A percentile compares a stretch with the other conserved stretches of the same genome.
These are phyloP conservation scores for Nicotiana noctiflora DNA, from an alignment of 257 asterid genomes.

Conservation along the genomic window DNA sequence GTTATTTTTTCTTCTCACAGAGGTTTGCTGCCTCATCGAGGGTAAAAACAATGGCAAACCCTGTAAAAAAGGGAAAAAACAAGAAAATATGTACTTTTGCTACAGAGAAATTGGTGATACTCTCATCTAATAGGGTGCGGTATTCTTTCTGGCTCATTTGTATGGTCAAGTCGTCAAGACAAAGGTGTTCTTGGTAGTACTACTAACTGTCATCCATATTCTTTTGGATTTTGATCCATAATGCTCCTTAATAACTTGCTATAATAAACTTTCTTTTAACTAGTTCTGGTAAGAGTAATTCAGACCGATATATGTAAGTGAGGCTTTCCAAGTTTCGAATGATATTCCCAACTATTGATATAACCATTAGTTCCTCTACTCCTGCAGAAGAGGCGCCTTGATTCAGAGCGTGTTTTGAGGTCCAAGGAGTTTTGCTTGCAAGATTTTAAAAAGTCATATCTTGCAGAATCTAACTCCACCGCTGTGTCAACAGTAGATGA, in stretches of 20 bases:
- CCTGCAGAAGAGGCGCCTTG: conserved; percentile 46
- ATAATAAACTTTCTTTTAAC: background rate
- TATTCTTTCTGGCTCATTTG: background rate
- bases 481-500: conserved; percentile 59
- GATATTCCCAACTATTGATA: background rate
- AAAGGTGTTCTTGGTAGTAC: background rate
- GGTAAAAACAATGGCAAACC: background rate
- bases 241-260: background rate
- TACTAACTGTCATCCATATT: background rate
- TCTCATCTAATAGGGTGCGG: background rate
- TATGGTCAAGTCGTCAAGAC: conserved; percentile 2
- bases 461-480: conserved; percentile 41
- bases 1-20: background rate
- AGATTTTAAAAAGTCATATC: conserved; percentile 50
- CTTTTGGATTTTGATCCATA: background rate
- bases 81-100: background rate
- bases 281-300: background rate
- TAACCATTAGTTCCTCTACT: conserved; percentile 11
- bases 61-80: background rate
- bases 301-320: background rate
- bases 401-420: conserved; percentile 41
- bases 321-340: background rate
- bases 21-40: background rate
- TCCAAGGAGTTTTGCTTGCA: conserved; percentile 47
- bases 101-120: background rate